Evolutionary conservation across 2,329 filamentous ascomycete species (phyloP), one percentile per base, ranked within the genome.

Genomic region (Phyllosticta paracitricarpa): DNA sequence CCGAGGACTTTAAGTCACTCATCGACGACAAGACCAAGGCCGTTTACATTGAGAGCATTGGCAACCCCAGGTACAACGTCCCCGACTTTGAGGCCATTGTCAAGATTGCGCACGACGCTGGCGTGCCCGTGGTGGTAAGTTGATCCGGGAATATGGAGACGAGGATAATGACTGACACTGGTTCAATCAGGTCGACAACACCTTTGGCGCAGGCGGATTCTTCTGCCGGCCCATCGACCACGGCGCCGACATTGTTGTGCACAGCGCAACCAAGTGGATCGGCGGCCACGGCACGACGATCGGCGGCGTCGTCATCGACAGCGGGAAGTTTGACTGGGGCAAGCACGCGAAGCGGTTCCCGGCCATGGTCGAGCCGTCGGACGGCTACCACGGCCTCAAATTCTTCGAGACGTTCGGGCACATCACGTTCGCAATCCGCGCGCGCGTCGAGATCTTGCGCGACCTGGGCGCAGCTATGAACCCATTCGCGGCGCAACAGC

Each of bases 211-310:
- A 12, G 92, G 92, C 63, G 92, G 93, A 57, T 97, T 89, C 81
- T 95, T 90, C 73, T 80, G 87, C 67, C 85, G 88, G 6, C 92
- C 92, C 51, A 93, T 97, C 68, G 87, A 92, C 25, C 89, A 96
- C 74, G 92, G 92, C 61, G 92, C 89, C 65, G 92, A 97, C 72
- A 96, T 97, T 63, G 88, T 97, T 58, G 89, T 96, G 25, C 91
- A 97, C 81, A 94, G 89, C 51, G 91, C 91, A 10, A 96, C 92
- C 62, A 97, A 97, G 77, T 97, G 92, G 92, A 97, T 97, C 65
- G 92, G 92, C 62, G 92, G 92, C 52, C 93, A 97, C 75, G 93
- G 92, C 64, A 96, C 92, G 51, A 96, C 92, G 26, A 89, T 97
- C 66, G 92, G 83, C 62, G 92, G 92, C 64, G 83, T 96, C 53